Evolutionary conservation across 2,329 filamentous ascomycete species (phyloP), one percentile per base, ranked within the genome.

Genomic region (Botryosphaeria dothidea): DNA sequence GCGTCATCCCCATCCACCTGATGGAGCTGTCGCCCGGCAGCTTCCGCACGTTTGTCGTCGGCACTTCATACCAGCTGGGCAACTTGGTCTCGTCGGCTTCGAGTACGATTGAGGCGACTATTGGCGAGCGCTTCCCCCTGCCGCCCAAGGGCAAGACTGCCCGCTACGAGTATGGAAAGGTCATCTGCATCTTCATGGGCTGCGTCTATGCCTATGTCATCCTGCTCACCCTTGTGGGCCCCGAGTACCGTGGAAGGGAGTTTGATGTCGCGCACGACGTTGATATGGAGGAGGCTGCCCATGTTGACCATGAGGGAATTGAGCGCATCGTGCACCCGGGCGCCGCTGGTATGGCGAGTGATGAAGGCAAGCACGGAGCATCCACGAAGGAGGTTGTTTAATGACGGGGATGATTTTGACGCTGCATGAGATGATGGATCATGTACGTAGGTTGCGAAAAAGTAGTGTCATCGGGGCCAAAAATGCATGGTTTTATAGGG

Each of bases 181-280:
- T 96, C 9, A 94, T 96, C 68, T 92, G 89, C 73, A 95, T 96
- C 72, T 96, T 97, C 78, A 93, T 97, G 90, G 93, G 84, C 0
- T 92, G 90, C 69, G 92, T 96, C 1, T 96, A 82, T 70, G 85
- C 79, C 1, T 89, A 88, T 72, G 79, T 84, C 4, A 86, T 89
- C 66, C 8, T 88, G 2, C 73, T 92, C 63, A 89, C 88, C 0
- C 75, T 91, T 9, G 48, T 91, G 3, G 90, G 90, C 4, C 83
- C 83, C 0, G 83, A 85, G 73, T 73, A 80, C 75, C 74, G 80
- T 67, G 73, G 73, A 0, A 67, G 70, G 52, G 66, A 70, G 25
- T 74, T 78, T 43, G 71, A 75, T 62, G 76, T 72, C 3, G 70
- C 68, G 25, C 71, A 70, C 9, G 76, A 78, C 68, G 68, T 69